Base-by-base conservation (phyloP, 2,329 filamentous ascomycete species). In the Chaetomiaceae sp. region DNA sequence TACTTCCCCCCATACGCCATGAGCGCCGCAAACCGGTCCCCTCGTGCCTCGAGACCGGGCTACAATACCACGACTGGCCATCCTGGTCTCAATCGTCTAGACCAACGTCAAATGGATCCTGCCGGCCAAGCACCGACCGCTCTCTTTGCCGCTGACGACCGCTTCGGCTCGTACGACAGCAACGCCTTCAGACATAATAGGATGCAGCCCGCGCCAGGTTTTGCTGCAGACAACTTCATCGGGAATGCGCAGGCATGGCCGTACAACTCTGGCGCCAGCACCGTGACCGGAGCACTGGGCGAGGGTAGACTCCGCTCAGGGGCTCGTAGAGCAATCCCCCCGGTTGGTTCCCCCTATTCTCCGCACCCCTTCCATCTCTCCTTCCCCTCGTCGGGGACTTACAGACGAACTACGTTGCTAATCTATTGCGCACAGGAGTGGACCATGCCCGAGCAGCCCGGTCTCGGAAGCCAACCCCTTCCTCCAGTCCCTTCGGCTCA, bases 191-290 rank as follows among this genome's bases (percentile, higher is more conserved):
- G 63, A 32, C 60, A 65, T 36, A 58, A 58, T 38, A 58, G 58
- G 43, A 54, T 58, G 54, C 60, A 51, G 36, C 58, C 58, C 37
- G 51, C 62, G 41, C 56, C 61, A 4, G 57, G 57, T 30, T 62
- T 63, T 45, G 55, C 52, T 36, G 55, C 58, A 2, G 62, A 65
- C 29, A 57, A 56, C 40, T 65, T 62, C 41, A 54, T 64, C 14
- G 61, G 58, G 36, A 65, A 64, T 52, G 56, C 58, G 32, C 59
- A 64, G 44, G 54, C 63, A 2, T 66, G 65, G 65, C 52, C 60
- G 37, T 66, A 66, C 58, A 66, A 65, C 43, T 55, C 57, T 10
- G 62, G 64, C 46, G 63, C 63, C 13, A 65, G 59, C 45, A 66
- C 65, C 21, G 62, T 66, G 38, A 62, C 61, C 34, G 62, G 62